Base-by-base conservation (phyloP, 2,329 filamentous ascomycete genomes). In the Calonectria pseudoreteaudii region DNA sequence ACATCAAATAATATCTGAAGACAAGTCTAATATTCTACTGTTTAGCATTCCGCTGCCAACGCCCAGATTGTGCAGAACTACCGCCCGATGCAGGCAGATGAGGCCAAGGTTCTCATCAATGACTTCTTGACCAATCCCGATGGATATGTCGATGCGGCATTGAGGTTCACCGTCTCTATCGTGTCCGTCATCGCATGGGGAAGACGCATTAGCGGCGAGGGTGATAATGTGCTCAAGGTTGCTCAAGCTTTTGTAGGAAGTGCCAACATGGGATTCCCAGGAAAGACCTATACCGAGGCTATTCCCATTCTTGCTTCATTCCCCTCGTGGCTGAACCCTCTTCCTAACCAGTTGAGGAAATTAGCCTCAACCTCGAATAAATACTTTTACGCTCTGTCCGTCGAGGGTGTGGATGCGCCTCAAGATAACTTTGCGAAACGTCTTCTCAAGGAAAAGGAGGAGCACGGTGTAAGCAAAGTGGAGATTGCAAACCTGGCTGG, bases 221-320 rank as follows among this genome's bases (percentile, higher is more conserved):
- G 26, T 6, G 70, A 72, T 16, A 68, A 31, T 50, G 70, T 68
- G n/a, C 70, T 72, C 23, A 72, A 72, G 36, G 70, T 72, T 23
- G 70, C 70, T 16, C 66, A 68, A n/a, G 70, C 53, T n/a, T 72
- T 72, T n/a, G 66, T 72, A 8, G 70, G 70, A 30, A 72, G 70
- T n/a, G 66, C 70, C 20, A 72, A 72, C 47, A 58, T 72, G 9
- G 70, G 70, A 9, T 72, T 72, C 30, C 70, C 70, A 8, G 70
- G 70, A 2, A 72, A 72, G 47, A 72, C 70, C 5, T 72, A 72
- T 16, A 72, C 70, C 4, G 70, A 72, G 38, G 70, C 70, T 7
- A 72, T 72, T 16, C 70, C 70, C 3, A 41, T 68, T 13, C 70
- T 72, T 36, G 53, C 64, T 18, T 47, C 18, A 4, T 44, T 71